phyloP scores from a whole-genome alignment of 2,329 filamentous ascomycete species.

The Ascochyta lentis region DNA sequence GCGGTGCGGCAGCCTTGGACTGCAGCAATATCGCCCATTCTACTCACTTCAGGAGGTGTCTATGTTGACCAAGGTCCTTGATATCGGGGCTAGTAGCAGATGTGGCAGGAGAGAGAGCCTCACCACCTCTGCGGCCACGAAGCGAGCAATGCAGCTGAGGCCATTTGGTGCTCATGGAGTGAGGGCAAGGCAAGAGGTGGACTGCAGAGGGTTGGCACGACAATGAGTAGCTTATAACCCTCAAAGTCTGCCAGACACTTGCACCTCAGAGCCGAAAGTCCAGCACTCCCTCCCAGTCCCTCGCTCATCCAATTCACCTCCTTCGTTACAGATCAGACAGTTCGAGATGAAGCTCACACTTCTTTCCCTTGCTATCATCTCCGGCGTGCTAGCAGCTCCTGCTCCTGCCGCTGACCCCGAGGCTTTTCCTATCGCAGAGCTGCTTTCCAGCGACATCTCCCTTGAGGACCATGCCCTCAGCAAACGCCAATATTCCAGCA shows the following conservation, averaged over 20 bases:
- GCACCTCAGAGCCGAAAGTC: constrained; percentile 2
- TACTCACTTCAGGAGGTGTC: constrained; percentile 10
- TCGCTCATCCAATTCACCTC: background rate
- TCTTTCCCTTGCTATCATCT: constrained; percentile 15
- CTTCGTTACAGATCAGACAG: background rate
- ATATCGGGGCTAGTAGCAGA: constrained; percentile 4
- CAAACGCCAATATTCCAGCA: constrained; percentile 27
- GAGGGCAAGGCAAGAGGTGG: background rate
- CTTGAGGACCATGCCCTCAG: constrained; percentile 18
- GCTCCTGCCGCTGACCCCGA: constrained; percentile 9
- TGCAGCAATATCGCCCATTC: constrained; percentile 12
- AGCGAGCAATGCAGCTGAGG: background rate
- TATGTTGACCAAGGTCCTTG: background rate
- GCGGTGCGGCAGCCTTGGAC: background rate
- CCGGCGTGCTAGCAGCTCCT: constrained; percentile 15
- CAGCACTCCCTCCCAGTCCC: constrained; percentile 1
- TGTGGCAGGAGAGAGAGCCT: constrained; percentile 11
- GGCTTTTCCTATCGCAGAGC: constrained; percentile 21
- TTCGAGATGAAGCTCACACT: constrained; percentile 21
- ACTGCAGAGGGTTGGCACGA: background rate
- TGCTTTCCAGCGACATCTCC: constrained; percentile 11
- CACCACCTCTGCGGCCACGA: background rate
- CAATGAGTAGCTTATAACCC: background rate
- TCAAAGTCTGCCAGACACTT: background rate
- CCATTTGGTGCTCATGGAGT: background rate